A percentile compares a stretch with the other conserved stretches of the same genome.
phyloP scores from a whole-genome alignment of 1,284 basidiomycete species.

The Porodaedalea pini region DNA sequence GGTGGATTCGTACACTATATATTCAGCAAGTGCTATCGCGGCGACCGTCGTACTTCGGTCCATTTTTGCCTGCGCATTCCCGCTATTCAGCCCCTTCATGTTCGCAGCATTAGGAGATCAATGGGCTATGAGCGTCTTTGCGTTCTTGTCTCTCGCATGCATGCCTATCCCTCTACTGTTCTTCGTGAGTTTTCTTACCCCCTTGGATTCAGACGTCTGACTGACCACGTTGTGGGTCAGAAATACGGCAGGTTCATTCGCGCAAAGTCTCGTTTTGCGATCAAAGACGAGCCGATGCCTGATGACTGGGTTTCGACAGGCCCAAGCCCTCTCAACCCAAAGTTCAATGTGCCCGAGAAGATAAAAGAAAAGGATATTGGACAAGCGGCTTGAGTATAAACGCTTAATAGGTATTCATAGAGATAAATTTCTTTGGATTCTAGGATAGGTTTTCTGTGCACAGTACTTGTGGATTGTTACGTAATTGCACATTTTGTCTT shows the following conservation, averaged over 20 bases:
- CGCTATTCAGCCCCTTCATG: constrained; percentile 56
- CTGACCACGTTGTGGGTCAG: not conserved
- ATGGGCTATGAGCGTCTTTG: constrained; percentile 67
- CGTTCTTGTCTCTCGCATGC: constrained; percentile 50
- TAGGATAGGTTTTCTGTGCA: no score
- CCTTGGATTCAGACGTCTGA: not conserved
- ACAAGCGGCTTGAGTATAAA: no score
- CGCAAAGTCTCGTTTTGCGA: constrained; percentile 10
- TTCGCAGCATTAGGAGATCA: constrained; percentile 56
- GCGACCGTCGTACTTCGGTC: constrained; percentile 68
- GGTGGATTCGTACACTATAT: constrained; percentile 61
- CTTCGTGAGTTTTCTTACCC: constrained; percentile 27
- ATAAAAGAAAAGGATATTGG: not conserved
- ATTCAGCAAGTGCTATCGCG: constrained; percentile 65
- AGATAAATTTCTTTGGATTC: no score
- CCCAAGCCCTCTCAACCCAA: not conserved
- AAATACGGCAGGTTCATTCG: constrained; percentile 15
- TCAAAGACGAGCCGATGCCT: constrained; percentile 11
- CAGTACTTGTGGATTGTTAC: no score
- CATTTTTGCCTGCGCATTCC: constrained; percentile 60
- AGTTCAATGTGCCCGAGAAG: not conserved
- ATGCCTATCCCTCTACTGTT: constrained; percentile 49
- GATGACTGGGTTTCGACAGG: not conserved
- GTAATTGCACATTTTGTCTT: no score
- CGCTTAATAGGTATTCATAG: no score